A percentile compares a stretch with the other conserved stretches of the same genome.
Conservation (phyloP, 306 rosid species). For the Rosa rugosa region DNA sequence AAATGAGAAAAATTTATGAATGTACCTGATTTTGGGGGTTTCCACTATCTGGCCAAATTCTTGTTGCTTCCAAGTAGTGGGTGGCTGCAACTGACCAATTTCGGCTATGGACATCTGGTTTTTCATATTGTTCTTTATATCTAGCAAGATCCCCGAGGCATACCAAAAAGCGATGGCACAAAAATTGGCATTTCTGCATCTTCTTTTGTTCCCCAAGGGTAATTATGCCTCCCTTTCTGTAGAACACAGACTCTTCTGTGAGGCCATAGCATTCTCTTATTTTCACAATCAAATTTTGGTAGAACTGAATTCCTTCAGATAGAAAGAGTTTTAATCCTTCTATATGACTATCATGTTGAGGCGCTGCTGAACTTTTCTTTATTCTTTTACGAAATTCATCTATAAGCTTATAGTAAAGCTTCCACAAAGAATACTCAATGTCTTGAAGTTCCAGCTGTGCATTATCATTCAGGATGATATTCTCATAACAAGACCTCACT, state of each 20-base stretch:
- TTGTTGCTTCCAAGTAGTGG: slow-evolving; percentile 83
- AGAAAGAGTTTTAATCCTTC: slow-evolving; percentile 65
- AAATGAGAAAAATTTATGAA: not conserved
- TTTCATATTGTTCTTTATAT: slow-evolving; percentile 78
- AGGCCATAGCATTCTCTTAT: slow-evolving; percentile 54
- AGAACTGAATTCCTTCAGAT: slow-evolving; percentile 73
- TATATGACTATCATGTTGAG: slow-evolving; percentile 33
- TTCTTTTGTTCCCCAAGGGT: slow-evolving; percentile 46
- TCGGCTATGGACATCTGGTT: slow-evolving; percentile 45
- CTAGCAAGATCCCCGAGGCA: slow-evolving; percentile 96
- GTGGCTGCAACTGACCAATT: slow-evolving; percentile 93
- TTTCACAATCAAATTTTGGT: slow-evolving; percentile 62
- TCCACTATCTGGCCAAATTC: slow-evolving; percentile 94
- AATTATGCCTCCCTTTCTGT: slow-evolving; percentile 33
- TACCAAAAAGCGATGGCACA: slow-evolving; percentile 89
- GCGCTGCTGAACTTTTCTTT: slow-evolving; percentile 51
- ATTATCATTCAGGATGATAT: slow-evolving; percentile 41
- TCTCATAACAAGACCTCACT: slow-evolving; percentile 69
- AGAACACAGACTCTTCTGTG: slow-evolving; percentile 53
- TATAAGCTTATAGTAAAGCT: slow-evolving; percentile 88
- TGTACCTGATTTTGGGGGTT: slow-evolving; percentile 94
- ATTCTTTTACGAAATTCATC: slow-evolving; percentile 84
- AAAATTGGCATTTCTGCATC: slow-evolving; percentile 60
- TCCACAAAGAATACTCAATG: slow-evolving; percentile 92
- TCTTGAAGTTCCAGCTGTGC: slow-evolving; percentile 71